Evolutionary conservation across 73 alveolate genomes (phyloP), one percentile per base, ranked within the genome.

Genomic region (Paraurostyla sp.): DNA sequence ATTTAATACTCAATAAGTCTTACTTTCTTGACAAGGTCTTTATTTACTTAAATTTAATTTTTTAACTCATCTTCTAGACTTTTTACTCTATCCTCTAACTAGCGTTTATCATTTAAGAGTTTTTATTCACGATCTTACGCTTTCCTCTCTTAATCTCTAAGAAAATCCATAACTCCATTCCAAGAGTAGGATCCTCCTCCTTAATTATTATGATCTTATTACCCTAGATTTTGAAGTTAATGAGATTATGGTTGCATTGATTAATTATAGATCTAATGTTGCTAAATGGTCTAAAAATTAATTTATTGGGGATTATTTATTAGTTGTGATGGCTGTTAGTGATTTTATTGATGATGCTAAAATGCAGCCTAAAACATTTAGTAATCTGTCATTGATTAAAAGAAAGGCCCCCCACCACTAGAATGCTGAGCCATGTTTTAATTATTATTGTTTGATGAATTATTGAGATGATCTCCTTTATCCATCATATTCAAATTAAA

Each of bases 401-500:
- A 25, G n/a, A n/a, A n/a, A n/a, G n/a, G n/a, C n/a, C n/a, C n/a
- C n/a, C n/a, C n/a, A n/a, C n/a, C n/a, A n/a, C n/a, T n/a, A n/a
- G n/a, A n/a, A n/a, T n/a, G n/a, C n/a, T n/a, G n/a, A n/a, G n/a
- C n/a, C n/a, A n/a, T n/a, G n/a, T n/a, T n/a, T n/a, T n/a, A n/a
- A n/a, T n/a, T n/a, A n/a, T n/a, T n/a, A 16, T 18, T 9, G 7
- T 60, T 60, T 30, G 45, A 30, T 16, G 45, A 6, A 60, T 60
- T 60, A 27, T 30, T 9, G 7, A 50, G 15, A 27, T 60, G 78
- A 60, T 60, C 78, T 7, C 78, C 32, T 33, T 60, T 60, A 50
- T 60, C 78, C 78, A 60, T 60, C 78, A 29, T 60, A 60, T 60
- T 60, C 78, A 60, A 60, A 60, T 60, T 60, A 60, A 60, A 60